These are phyloP conservation scores for Lipomyces spencermartinsiae DNA, from an alignment of 805 yeast genomes.

Conservation along the genomic window DNA sequence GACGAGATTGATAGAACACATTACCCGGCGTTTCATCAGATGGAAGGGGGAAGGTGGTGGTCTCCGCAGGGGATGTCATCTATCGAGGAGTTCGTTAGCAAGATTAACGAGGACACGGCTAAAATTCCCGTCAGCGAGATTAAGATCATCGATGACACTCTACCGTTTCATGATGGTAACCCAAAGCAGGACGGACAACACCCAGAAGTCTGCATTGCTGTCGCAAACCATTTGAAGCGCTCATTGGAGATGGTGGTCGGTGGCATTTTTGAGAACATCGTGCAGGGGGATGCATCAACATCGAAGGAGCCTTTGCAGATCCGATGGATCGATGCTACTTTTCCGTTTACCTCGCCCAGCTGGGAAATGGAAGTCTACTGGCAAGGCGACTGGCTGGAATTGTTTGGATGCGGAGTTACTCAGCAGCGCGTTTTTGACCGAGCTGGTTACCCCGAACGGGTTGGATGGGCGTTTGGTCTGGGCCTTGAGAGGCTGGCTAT, in stretches of 20 bases:
- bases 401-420: slow-evolving; percentile 95
- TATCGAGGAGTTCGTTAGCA: slow-evolving; percentile 48
- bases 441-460: slow-evolving; percentile 63
- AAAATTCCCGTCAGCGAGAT: slow-evolving; percentile 70
- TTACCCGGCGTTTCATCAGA: slow-evolving; percentile 96
- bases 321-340: slow-evolving; percentile 93
- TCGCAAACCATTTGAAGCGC: slow-evolving; percentile 79
- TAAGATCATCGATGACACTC: slow-evolving; percentile 76
- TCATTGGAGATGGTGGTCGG: slow-evolving; percentile 84
- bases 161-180: slow-evolving; percentile 62
- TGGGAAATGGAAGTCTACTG: slow-evolving; percentile 99
- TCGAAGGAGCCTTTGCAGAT: slow-evolving; percentile 66
- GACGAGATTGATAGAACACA: slow-evolving; percentile 96
- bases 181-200: slow-evolving; percentile 84
- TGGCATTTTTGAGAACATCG: slow-evolving; percentile 78
- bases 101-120: slow-evolving; percentile 64
- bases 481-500: slow-evolving; percentile 96
- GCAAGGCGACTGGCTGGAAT: slow-evolving; percentile 97
- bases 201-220: slow-evolving; percentile 68
- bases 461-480: slow-evolving; percentile 98
- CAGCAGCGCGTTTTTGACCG: slow-evolving; percentile 75
- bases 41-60: slow-evolving; percentile 97
- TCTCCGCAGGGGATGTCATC: slow-evolving; percentile 51
- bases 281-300: slow-evolving; percentile 61
- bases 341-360: slow-evolving; percentile 98